Base-by-base conservation (phyloP, 75 land plant genomes). In the Cunninghamia lanceolata region DNA sequence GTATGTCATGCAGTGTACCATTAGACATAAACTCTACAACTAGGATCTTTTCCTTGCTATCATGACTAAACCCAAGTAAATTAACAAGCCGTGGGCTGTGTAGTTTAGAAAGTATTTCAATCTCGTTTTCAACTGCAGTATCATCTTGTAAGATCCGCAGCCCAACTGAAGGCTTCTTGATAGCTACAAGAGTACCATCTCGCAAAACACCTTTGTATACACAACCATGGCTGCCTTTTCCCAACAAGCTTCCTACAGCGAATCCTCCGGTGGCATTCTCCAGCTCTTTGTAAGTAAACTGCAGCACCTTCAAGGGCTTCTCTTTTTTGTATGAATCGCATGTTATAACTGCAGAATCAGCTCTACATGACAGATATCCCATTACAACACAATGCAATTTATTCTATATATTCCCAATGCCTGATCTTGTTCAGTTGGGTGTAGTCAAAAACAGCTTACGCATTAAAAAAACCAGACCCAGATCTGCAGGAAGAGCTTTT, bases 1-100 rank as follows among this genome's bases (percentile, higher is more conserved):
- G 89, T 56, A 92, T 87, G 63, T 96, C 99, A 84, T 91, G 91
- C 2, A 96, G 87, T 17, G 99, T 95, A 4, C 99, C 99, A 54
- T 96, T 94, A 45, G 85, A 85, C 99, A 96, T 96, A 81, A 88
- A 93, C 86, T 96, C 99, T 30, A 95, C 95, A 34, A 96, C 99
- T 71, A 96, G 86, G 13, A 96, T 89, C 70, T 89, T 91, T 42
- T 89, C 91, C 66, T 87, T 78, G 85, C 75, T 13, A 34, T 47
- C 83, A 36, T 82, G 74, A 46, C 94, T 85, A 86, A 93, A 96
- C 15, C 99, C 99, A 6, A 96, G 82, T 17, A 96, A 90, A 87
- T 95, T 96, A 17, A 95, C 99, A 34, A 96, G 83, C 35, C 97
- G 83, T 9, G 95, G 95, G 85, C 91, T 92, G 66, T 84, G 88